A percentile compares a stretch with the other conserved stretches of the same genome.
Conservation (phyloP, 1,284 basidiomycete species). For the Boletus hoseneyae region DNA sequence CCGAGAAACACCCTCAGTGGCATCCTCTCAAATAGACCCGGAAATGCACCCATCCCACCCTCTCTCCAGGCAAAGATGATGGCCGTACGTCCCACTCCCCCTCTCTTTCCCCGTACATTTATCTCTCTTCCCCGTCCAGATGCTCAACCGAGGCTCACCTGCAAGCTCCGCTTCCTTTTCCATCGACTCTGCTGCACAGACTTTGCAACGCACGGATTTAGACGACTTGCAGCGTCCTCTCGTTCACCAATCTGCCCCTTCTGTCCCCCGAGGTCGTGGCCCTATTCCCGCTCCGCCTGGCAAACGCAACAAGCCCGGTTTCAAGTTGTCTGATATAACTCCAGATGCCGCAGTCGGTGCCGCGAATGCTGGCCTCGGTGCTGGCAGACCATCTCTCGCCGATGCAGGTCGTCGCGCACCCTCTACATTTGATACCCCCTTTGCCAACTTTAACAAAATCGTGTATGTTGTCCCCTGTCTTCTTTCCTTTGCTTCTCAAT, state of each 20-base stretch:
- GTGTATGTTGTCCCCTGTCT: constrained; percentile 58
- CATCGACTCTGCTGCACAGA: constrained; percentile 40
- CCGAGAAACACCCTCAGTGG: constrained; percentile 39
- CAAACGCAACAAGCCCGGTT: constrained; percentile 53
- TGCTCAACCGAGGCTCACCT: constrained; percentile 47
- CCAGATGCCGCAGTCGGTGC: constrained; percentile 47
- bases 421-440: constrained; percentile 67
- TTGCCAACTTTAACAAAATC: constrained; percentile 92
- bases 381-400: constrained; percentile 53
- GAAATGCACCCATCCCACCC: constrained; percentile 76
- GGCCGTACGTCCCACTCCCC: constrained; percentile 49
- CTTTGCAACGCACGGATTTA: constrained; percentile 39
- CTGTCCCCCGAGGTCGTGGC: constrained; percentile 32
- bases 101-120: neutral
- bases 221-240: constrained; percentile 27
- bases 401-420: constrained; percentile 43
- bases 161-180: constrained; percentile 22
- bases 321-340: constrained; percentile 64
- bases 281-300: constrained; percentile 41
- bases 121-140: constrained; percentile 36
- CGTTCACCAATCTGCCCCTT: constrained; percentile 27
- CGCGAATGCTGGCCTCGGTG: constrained; percentile 64
- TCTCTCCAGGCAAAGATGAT: constrained; percentile 92
- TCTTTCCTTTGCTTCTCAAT: constrained; percentile 7
- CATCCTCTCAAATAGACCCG: constrained; percentile 38